Evolutionary conservation across 345 rosid genomes (phyloP), one percentile per base, ranked within the genome.

Genomic region (Linum lewisii): DNA sequence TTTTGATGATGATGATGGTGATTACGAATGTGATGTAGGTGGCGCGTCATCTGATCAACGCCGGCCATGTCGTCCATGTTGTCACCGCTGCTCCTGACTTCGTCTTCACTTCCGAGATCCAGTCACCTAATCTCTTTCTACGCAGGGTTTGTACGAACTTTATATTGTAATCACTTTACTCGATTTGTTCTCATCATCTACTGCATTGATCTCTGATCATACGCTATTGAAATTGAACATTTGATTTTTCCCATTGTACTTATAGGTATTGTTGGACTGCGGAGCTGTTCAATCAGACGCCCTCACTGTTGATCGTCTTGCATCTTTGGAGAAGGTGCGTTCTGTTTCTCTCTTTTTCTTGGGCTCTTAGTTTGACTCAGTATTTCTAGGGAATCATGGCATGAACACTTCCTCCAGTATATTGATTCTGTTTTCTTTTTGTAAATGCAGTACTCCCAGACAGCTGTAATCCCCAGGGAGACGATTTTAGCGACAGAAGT

Each of bases 231-330:
- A n/a, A n/a, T n/a, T n/a, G n/a, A n/a, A n/a, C n/a, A n/a, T n/a
- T n/a, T n/a, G n/a, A n/a, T n/a, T n/a, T n/a, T n/a, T n/a, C n/a
- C n/a, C n/a, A n/a, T n/a, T n/a, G n/a, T n/a, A n/a, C 44, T 58
- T 2, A 51, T 72, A 92, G 99, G 88, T 89, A 44, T 79, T 93
- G 54, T 75, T 93, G 71, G 99, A 93, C 60, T 89, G 99, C 66
- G 99, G 97, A 50, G 97, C 97, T 24, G 99, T 93, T 51, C 99
- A 93, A 71, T 87, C 97, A 22, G 99, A 93, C 84, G 99, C 99
- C 10, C 78, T 93, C 81, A 93, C 99, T 0, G 99, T 93, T 13
- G 99, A 93, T 69, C 99, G 99, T 60, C 94, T 93, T 58, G 99
- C 90, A 49, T 93, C 99, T 0, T 68, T 93, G 73, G 89, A 84